Percentiles rank a stretch among this genome's conserved stretches.
phyloP scores from a whole-genome alignment of 208 protist species.

The Leishmania arabica region DNA sequence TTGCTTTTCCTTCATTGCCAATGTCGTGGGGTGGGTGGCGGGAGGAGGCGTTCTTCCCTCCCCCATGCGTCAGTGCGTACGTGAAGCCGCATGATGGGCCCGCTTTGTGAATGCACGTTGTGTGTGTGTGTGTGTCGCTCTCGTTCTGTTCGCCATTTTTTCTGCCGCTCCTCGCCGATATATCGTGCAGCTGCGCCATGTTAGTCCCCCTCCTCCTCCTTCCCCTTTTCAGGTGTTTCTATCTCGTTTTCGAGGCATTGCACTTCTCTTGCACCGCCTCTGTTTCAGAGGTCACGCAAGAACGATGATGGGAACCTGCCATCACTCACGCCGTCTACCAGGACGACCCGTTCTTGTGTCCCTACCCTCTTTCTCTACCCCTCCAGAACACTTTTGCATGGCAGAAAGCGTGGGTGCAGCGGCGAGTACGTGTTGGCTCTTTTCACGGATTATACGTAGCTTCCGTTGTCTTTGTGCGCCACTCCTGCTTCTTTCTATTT shows the following conservation, averaged over 20 bases:
- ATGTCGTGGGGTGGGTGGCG: not conserved
- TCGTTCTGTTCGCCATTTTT: not conserved
- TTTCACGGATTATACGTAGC: no score
- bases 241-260: not conserved
- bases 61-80: not conserved
- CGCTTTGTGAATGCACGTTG: not conserved
- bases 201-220: not conserved
- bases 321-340: not conserved
- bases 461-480: not conserved
- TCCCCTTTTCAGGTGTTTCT: slow-evolving; percentile 5
- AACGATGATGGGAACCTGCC: not conserved
- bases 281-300: not conserved
- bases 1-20: not conserved
- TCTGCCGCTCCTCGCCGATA: not conserved
- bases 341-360: not conserved
- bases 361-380: no score
- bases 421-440: no score
- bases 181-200: not conserved
- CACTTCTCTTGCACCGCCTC: not conserved
- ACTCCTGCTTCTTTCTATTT: not conserved
- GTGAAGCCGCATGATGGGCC: not conserved
- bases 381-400: not conserved
- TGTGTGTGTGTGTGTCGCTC: slow-evolving; percentile 6
- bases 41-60: not conserved
- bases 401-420: not conserved